Conservation (phyloP, 768 basidiomycete genomes). For the Dictyophora rubrovolvata region DNA sequence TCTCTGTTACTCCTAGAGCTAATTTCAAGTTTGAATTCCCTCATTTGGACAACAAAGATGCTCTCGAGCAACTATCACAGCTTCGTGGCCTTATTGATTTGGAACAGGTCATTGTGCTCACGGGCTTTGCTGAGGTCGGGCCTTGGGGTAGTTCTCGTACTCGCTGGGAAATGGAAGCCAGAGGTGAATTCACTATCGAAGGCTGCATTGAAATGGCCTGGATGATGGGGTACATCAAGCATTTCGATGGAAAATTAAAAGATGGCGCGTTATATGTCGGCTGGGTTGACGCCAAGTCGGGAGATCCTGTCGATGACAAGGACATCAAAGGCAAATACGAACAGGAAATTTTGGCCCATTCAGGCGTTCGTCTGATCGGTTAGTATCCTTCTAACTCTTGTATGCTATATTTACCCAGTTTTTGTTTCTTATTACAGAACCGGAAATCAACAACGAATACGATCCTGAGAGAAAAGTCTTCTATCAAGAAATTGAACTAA, state of each 20-base stretch:
- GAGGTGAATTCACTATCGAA: slow-evolving; percentile 93
- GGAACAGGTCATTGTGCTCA: slow-evolving; percentile 92
- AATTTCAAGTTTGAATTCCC: slow-evolving; percentile 98
- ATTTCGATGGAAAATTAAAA: slow-evolving; percentile 95
- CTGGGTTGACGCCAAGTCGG: slow-evolving; percentile 93
- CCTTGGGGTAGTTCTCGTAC: slow-evolving; percentile 98
- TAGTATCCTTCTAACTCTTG: slow-evolving; percentile 19
- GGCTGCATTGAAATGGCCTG: slow-evolving; percentile 99
- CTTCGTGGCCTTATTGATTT: slow-evolving; percentile 86
- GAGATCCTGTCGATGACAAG: slow-evolving; percentile 95
- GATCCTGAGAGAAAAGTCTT: slow-evolving; percentile 96
- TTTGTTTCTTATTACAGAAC: slow-evolving; percentile 60
- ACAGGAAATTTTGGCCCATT: slow-evolving; percentile 83
- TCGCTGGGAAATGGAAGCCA: slow-evolving; percentile 99
- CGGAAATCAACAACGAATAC: slow-evolving; percentile 95
- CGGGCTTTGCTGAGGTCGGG: slow-evolving; percentile 94
- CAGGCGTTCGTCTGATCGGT: slow-evolving; percentile 94
- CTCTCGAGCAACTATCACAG: slow-evolving; percentile 62
- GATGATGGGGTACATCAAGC: slow-evolving; percentile 98
- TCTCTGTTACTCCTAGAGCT: slow-evolving; percentile 90
- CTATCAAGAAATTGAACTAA: slow-evolving; percentile 93
- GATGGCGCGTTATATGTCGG: slow-evolving; percentile 89
- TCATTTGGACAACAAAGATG: slow-evolving; percentile 57
- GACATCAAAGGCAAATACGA: slow-evolving; percentile 91
- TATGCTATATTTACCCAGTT: not conserved